Conservation (phyloP, 2,329 filamentous ascomycete genomes). For the Pleochaeta shiraiana region DNA sequence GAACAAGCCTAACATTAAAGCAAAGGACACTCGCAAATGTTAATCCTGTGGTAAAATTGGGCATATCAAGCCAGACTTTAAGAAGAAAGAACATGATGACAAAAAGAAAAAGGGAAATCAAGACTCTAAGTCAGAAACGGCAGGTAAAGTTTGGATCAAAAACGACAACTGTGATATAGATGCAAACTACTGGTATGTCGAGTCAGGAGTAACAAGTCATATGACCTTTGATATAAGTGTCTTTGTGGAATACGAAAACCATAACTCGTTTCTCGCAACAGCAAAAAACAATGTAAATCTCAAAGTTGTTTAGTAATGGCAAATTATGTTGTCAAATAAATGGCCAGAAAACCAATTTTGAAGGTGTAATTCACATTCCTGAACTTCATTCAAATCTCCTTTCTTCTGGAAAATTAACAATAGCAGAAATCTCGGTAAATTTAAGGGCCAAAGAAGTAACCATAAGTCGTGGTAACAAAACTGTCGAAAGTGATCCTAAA, state of each 20-base stretch:
- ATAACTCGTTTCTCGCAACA: not conserved
- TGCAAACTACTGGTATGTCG: not conserved
- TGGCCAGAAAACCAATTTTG: not conserved
- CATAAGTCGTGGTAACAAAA: not conserved
- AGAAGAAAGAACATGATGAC: not conserved
- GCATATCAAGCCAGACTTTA: slow-evolving; percentile 1
- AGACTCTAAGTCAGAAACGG: not conserved
- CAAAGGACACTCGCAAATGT: not conserved
- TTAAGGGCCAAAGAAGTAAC: not conserved
- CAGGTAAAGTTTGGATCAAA: not conserved
- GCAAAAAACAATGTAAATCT: not conserved
- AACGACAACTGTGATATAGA: not conserved
- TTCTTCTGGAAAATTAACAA: not conserved
- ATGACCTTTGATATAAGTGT: not conserved
- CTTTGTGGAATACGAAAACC: not conserved
- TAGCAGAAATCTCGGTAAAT: not conserved
- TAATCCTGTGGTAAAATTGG: not conserved
- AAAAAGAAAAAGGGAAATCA: not conserved
- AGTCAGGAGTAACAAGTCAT: slow-evolving; percentile 1
- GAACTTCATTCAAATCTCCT: slow-evolving; percentile 1
- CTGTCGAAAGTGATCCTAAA: not conserved
- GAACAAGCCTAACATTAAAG: no score
- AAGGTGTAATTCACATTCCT: not conserved
- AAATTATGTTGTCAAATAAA: slow-evolving; percentile 1
- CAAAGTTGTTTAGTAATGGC: not conserved